phyloP scores from a whole-genome alignment of 257 asterid species.

The Fraxinus americana region DNA sequence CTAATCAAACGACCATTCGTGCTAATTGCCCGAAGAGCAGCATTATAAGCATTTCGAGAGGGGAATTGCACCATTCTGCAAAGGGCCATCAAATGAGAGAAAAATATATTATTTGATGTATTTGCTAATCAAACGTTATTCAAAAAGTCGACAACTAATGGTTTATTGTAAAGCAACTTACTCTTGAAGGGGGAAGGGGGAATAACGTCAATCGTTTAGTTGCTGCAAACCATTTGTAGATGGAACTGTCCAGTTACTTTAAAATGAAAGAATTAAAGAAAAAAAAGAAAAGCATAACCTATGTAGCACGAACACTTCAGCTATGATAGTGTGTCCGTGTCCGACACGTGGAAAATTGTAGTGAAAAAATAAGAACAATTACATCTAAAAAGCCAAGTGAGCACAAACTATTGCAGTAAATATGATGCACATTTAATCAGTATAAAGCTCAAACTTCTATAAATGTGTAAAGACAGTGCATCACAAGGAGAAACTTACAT shows the following conservation, averaged over 20 bases:
- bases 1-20: constrained; percentile 58
- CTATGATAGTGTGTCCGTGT: too few species aligned
- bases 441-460: constrained; percentile 2
- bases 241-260: neutral
- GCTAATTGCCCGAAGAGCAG: constrained; percentile 43
- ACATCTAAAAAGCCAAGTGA: neutral
- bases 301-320: too few species aligned
- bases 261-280: neutral
- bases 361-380: neutral
- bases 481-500: constrained; percentile 43
- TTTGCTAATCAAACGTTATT: neutral
- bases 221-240: neutral
- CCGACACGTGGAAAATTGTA: neutral
- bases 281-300: neutral
- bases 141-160: neutral
- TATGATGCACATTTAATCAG: constrained; percentile 1
- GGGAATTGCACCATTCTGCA: constrained; percentile 76
- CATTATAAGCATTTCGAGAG: constrained; percentile 42
- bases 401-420: constrained; percentile 17
- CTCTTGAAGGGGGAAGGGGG: neutral
- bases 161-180: neutral
- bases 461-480: constrained; percentile 5
- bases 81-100: constrained; percentile 1
- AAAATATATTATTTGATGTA: constrained; percentile 5
- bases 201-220: neutral